Percentiles rank a stretch among this genome's conserved stretches.
These are phyloP conservation scores for Plectosphaerella sp. DNA, from an alignment of 2,329 filamentous ascomycete genomes.

Conservation along the genomic window DNA sequence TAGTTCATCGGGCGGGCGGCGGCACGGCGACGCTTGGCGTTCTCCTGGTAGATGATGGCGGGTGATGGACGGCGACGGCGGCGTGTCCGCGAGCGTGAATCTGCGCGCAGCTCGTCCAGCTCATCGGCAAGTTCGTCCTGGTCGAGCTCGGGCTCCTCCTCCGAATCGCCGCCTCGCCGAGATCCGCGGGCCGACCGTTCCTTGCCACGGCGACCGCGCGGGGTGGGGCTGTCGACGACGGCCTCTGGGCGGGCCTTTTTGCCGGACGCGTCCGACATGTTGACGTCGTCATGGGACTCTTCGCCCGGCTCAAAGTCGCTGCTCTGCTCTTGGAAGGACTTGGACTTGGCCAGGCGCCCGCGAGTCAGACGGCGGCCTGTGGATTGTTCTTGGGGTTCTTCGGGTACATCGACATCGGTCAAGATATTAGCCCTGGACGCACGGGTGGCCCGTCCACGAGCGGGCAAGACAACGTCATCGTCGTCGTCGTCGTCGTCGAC, in stretches of 20 bases:
- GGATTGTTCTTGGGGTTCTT: conserved; percentile 17
- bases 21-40: conserved; percentile 46
- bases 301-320: conserved; percentile 59
- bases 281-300: conserved; percentile 52
- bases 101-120: conserved; percentile 55
- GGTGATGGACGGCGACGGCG: conserved; percentile 49
- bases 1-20: conserved; percentile 74
- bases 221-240: conserved; percentile 42
- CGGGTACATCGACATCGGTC: conserved; percentile 20
- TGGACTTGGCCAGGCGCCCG: conserved; percentile 38
- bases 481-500: conserved; percentile 42
- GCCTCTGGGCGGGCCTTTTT: conserved; percentile 30
- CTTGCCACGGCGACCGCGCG: conserved; percentile 40
- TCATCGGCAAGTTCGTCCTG: conserved; percentile 63
- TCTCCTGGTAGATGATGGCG: conserved; percentile 56
- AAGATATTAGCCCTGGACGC: conserved; percentile 25
- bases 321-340: conserved; percentile 47
- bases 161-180: conserved; percentile 47
- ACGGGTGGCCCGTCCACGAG: conserved; percentile 36
- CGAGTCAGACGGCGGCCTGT: conserved; percentile 40
- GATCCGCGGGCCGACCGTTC: conserved; percentile 40
- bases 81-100: conserved; percentile 39
- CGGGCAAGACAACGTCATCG: conserved; percentile 44
- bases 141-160: conserved; percentile 55
- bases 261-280: conserved; percentile 28